Evolutionary conservation across 2,329 filamentous ascomycete genomes (phyloP).

Genomic region (Pyrenochaeta sp.): DNA sequence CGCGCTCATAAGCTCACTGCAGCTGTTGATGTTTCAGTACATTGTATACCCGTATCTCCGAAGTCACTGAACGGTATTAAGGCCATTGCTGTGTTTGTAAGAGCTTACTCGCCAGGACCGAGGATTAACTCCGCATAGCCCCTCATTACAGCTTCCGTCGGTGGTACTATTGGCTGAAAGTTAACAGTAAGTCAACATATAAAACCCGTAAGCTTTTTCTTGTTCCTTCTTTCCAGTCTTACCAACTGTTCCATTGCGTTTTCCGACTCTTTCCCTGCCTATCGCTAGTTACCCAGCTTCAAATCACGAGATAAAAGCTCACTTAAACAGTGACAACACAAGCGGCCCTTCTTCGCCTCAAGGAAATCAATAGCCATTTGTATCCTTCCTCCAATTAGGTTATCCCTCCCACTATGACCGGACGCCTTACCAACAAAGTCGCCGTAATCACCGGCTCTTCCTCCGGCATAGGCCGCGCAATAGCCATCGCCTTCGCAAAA

Average conservation of each 20-base stretch:
- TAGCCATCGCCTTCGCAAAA: constrained; percentile 37
- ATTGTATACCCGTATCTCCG: background rate
- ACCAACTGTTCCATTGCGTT: background rate
- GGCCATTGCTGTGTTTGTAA: background rate
- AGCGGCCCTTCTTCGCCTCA: background rate
- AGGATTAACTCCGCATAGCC: constrained; percentile 16
- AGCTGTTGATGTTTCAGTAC: background rate
- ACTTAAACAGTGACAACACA: background rate
- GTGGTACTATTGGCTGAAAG: background rate
- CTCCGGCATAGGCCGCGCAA: constrained; percentile 47
- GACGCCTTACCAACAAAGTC: constrained; percentile 38
- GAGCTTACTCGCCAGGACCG: constrained; percentile 7
- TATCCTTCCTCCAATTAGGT: background rate
- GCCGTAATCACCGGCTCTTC: constrained; percentile 48
- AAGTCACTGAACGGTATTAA: background rate
- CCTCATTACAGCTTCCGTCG: constrained; percentile 7
- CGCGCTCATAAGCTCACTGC: background rate
- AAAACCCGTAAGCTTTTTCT: background rate
- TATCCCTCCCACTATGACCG: constrained; percentile 19
- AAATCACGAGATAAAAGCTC: background rate
- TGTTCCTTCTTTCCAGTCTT: background rate
- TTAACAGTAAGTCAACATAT: background rate
- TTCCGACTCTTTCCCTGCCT: background rate
- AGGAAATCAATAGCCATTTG: background rate
- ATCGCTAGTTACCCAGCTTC: background rate